phyloP scores from a whole-genome alignment of 768 basidiomycete genomes.

The Trametes punicea region DNA sequence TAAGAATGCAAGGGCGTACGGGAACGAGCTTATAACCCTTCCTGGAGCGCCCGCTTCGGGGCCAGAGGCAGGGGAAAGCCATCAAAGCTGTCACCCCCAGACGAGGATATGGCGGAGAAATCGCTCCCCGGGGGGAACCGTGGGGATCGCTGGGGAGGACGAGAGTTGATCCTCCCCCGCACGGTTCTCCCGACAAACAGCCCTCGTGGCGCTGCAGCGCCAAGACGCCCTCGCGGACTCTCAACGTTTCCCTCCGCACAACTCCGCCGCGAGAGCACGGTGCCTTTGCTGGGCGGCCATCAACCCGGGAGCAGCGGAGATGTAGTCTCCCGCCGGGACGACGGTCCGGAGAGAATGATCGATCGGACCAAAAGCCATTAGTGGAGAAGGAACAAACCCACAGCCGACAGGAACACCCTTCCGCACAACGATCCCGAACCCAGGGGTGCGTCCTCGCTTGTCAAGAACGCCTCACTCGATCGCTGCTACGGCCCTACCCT shows the following conservation, averaged over 20 bases:
- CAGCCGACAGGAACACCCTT: constrained; percentile 1
- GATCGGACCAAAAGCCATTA: constrained; percentile 3
- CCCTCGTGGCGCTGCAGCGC: not conserved
- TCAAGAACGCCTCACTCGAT: not conserved
- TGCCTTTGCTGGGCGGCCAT: not conserved
- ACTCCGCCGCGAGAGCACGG: not conserved
- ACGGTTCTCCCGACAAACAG: not conserved
- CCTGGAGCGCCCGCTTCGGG: constrained; percentile 1
- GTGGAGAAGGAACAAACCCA: not conserved
- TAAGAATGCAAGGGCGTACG: constrained; percentile 4
- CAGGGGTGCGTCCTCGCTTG: not conserved
- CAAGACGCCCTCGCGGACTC: not conserved
- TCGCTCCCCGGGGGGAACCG: constrained; percentile 1
- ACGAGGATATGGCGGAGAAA: constrained; percentile 2
- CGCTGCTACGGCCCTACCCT: not conserved
- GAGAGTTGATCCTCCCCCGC: constrained; percentile 1
- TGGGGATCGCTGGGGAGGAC: constrained; percentile 6
- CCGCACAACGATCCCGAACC: not conserved
- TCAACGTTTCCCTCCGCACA: not conserved
- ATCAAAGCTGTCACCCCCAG: not conserved
- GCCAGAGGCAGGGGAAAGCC: not conserved
- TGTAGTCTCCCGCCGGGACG: not conserved
- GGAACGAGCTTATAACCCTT: constrained; percentile 17
- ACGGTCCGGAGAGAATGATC: not conserved
- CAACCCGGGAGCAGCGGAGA: not conserved